A percentile compares a stretch with the other conserved stretches of the same genome.
Conservation (phyloP, 2,329 filamentous ascomycete species). For the Epichloe gansuensis region DNA sequence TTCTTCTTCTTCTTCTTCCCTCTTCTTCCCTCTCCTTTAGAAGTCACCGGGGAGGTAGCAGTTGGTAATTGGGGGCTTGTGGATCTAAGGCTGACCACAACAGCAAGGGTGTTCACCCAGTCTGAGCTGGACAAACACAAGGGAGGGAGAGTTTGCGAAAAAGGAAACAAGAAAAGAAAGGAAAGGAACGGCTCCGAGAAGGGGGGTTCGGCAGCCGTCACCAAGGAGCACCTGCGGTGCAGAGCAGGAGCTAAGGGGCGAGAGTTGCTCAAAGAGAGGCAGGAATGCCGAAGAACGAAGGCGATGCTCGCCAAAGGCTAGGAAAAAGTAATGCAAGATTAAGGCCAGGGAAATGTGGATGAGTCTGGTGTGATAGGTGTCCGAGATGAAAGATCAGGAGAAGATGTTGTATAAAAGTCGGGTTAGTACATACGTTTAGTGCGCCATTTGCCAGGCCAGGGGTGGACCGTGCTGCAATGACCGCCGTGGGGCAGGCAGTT, state of each 20-base stretch:
- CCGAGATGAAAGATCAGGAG: neutral
- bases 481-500: neutral
- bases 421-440: too few relatives aligned
- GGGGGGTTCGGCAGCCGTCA: neutral
- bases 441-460: neutral
- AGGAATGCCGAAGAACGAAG: neutral
- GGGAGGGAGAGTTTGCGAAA: neutral
- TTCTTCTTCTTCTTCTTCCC: neutral
- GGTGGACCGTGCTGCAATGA: neutral
- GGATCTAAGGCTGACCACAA: neutral
- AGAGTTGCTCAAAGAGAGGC: neutral
- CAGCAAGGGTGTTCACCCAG: neutral
- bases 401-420: neutral
- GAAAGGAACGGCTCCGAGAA: neutral
- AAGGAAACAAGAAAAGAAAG: neutral
- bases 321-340: too few relatives aligned
- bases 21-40: neutral
- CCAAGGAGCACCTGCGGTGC: neutral
- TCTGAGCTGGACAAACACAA: constrained; percentile 1
- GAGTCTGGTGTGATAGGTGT: neutral
- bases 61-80: neutral
- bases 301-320: neutral
- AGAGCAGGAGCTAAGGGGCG: neutral
- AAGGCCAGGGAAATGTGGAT: too few relatives aligned
- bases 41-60: neutral